A percentile compares a stretch with the other conserved stretches of the same genome.
Conservation (phyloP, 1,284 basidiomycete genomes). For the Boletus holoroseus region DNA sequence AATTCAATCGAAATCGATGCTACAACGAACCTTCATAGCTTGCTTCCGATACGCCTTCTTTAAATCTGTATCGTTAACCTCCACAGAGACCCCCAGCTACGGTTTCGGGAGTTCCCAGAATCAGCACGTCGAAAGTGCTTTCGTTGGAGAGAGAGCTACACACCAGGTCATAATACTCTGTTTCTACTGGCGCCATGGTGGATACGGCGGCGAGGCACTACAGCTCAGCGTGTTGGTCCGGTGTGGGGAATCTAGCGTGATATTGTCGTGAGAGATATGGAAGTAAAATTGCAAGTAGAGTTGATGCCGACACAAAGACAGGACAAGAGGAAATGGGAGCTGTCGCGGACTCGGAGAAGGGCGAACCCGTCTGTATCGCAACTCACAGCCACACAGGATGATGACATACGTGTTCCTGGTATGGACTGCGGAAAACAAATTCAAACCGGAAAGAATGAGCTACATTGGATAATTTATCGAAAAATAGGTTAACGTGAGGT, state of each 20-base stretch:
- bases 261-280: slow-evolving; percentile 1
- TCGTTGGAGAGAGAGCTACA: slow-evolving; percentile 17
- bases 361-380: slow-evolving; percentile 1
- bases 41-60: slow-evolving; percentile 97
- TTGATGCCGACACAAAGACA: slow-evolving; percentile 7
- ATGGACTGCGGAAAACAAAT: slow-evolving; percentile 2
- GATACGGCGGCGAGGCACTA: not conserved
- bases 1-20: not conserved
- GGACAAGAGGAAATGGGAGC: not conserved
- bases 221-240: not conserved
- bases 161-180: slow-evolving; percentile 64
- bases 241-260: slow-evolving; percentile 9
- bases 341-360: not conserved
- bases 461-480: slow-evolving; percentile 32
- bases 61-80: slow-evolving; percentile 65
- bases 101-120: not conserved
- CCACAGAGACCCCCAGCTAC: slow-evolving; percentile 46
- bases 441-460: slow-evolving; percentile 14
- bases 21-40: slow-evolving; percentile 76
- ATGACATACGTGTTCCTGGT: slow-evolving; percentile 16
- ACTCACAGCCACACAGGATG: slow-evolving; percentile 25
- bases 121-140: slow-evolving; percentile 1
- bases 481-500: slow-evolving; percentile 23
- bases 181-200: slow-evolving; percentile 56
- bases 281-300: not conserved